Conservation (phyloP, 495 filamentous ascomycete genomes). For the Collariella sp. region DNA sequence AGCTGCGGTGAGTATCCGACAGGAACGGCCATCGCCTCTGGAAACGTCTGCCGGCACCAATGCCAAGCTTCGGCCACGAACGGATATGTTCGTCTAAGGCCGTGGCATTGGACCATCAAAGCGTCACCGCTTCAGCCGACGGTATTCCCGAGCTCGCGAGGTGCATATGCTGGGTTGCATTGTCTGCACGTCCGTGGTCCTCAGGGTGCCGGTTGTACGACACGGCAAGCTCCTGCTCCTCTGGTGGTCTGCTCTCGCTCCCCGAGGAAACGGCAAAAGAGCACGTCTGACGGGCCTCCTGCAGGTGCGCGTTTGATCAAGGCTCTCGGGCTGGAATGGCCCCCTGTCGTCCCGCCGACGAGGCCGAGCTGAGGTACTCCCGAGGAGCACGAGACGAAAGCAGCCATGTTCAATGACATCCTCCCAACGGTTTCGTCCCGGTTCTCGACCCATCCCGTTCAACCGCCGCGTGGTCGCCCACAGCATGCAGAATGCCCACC, state of each 20-base stretch:
- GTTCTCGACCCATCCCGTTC: not conserved
- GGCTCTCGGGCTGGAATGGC: conserved; percentile 13
- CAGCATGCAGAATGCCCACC: not conserved
- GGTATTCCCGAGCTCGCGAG: conserved; percentile 10
- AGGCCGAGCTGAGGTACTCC: conserved; percentile 10
- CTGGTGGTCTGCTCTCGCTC: not conserved
- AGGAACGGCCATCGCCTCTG: not conserved
- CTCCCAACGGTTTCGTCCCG: not conserved
- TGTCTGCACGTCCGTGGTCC: not conserved
- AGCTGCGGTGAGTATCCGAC: not conserved
- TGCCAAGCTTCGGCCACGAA: no score
- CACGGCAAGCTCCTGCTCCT: not conserved
- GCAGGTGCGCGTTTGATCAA: conserved; percentile 1
- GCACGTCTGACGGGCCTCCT: not conserved
- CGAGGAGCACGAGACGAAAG: conserved; percentile 14
- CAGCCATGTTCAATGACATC: not conserved
- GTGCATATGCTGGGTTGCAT: conserved; percentile 13
- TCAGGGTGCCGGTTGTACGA: not conserved
- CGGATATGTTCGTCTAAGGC: no score
- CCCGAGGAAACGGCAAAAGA: no score
- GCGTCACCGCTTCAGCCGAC: conserved; percentile 6
- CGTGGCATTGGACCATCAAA: not conserved
- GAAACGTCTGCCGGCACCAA: not conserved
- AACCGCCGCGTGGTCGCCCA: not conserved
- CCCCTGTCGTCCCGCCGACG: conserved; percentile 11